Base-by-base conservation (phyloP, 2,329 filamentous ascomycete genomes). In the Penicillium janthinellum region DNA sequence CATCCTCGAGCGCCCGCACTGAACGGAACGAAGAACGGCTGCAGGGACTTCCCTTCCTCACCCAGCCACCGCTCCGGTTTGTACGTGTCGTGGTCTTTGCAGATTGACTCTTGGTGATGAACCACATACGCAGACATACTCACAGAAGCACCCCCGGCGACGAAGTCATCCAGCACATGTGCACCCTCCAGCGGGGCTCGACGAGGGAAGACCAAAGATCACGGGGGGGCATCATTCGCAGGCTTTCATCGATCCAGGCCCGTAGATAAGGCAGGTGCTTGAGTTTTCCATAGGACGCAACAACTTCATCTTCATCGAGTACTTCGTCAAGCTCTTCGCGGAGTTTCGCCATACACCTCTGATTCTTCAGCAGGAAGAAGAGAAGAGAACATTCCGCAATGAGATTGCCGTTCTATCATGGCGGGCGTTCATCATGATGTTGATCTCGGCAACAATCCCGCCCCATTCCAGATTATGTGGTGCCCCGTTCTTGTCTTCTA, bases 381-480 rank as follows among this genome's bases (percentile, higher is more conserved):
- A 76, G 64, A 80, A 81, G 64, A 86, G 73, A 22, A 80, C 78
- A 56, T 84, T 83, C 14, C 74, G 77, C 64, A 86, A 75, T 2
- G 83, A 74, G 49, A 83, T 81, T 48, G 76, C 80, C 10, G 82
- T 84, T 0, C 82, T 84, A 39, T 78, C 81, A 0, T 73, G 77
- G 1, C 83, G 82, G 0, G 83, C 83, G 60, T 82, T 82, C 61
- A 69, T 66, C 64, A 70, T 68, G 44, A 71, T 67, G 25, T 57
- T 65, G 10, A 84, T 72, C 66, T 86, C 84, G 2, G 84, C 83
- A 0, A 83, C 78, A 7, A 86, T 82, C 70, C 87, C 84, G 20
- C 84, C 83, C 78, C 77, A 83, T 58, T 84, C 81, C 1, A 86
- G 76, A 25, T 78, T 77, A 48, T 78, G 72, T 0, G 76, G 71